Base-by-base conservation (phyloP, 768 basidiomycete species). In the Russula earlei region DNA sequence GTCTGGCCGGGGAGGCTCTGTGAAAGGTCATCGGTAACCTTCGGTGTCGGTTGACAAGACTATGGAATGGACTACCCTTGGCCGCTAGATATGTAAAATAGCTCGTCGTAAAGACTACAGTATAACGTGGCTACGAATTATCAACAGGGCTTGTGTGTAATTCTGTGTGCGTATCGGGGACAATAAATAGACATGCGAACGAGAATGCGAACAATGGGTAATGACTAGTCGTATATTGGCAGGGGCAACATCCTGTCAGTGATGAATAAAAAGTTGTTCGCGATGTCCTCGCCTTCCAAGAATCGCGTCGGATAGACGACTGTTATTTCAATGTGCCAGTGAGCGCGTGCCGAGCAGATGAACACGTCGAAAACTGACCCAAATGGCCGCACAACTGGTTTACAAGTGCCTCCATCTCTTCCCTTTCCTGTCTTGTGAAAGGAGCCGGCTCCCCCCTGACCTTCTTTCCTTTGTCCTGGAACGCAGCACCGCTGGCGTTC, bases 211-310 rank as follows among this genome's bases (percentile, higher is more conserved):
- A 22, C 33, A 24, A 24, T 22, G 38, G 7, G 7, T 34, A 8
- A 27, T 67, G 14, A 22, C 44, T 62, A 89, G 64, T 82, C 68
- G 58, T 91, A 90, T 58, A 91, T 89, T 2, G 81, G 85, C 33
- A 90, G 68, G 0, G 88, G 88, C 62, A 89, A 63, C 50, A 91
- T 61, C 63, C 87, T 77, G 66, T 95, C 93, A 27, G 90, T 81
- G 65, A 88, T 90, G 72, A 95, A 95, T 58, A 96, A 71, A 74
- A 96, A 95, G 68, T 98, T 97, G 62, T 94, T 86, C 6, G 87
- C 84, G 1, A 82, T 75, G 66, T 95, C 91, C 70, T 97, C 94
- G n/a, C 82, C 87, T 69, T 97, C 94, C 58, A 98, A 66, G 73
- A 97, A 97, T 11, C 83, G 81, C 15, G 76, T 87, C 2, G 94